A percentile compares a stretch with the other conserved stretches of the same genome.
These are phyloP conservation scores for Nakaseomyces sp. DNA, from an alignment of 1,139 yeast genomes.

Conservation along the genomic window DNA sequence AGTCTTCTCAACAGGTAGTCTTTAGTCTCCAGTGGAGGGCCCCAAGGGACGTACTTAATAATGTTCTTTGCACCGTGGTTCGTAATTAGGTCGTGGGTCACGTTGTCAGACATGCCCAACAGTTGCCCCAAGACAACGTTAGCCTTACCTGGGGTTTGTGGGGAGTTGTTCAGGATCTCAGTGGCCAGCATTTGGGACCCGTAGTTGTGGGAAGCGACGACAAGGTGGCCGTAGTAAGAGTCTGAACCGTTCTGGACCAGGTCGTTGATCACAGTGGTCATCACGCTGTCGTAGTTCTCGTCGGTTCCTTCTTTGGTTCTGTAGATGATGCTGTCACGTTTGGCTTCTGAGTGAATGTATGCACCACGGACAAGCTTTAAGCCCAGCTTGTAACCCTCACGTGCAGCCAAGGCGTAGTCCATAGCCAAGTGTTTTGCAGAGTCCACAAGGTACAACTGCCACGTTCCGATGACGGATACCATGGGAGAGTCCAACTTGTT, in stretches of 20 bases:
- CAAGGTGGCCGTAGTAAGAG: constrained; percentile 68
- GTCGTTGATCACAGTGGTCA: constrained; percentile 53
- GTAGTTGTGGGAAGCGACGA: constrained; percentile 86
- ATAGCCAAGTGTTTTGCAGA: constrained; percentile 51
- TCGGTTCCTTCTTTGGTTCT: constrained; percentile 42
- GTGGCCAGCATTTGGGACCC: constrained; percentile 71
- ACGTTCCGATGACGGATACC: constrained; percentile 75
- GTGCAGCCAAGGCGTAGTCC: constrained; percentile 59
- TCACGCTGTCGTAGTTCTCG: constrained; percentile 60
- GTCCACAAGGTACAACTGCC: constrained; percentile 83
- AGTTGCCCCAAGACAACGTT: constrained; percentile 84
- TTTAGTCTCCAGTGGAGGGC: constrained; percentile 90
- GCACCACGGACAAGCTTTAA: constrained; percentile 97
- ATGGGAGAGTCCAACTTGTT: constrained; percentile 50
- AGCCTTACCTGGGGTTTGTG: constrained; percentile 36
- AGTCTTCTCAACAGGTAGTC: constrained; percentile 83
- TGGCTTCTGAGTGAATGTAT: constrained; percentile 80
- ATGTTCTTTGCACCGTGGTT: constrained; percentile 62
- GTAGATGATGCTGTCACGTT: constrained; percentile 60
- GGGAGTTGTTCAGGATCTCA: constrained; percentile 36
- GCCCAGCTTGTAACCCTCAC: constrained; percentile 65
- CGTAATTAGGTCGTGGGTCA: constrained; percentile 64
- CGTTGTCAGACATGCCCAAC: constrained; percentile 91
- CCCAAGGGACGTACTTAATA: constrained; percentile 96
- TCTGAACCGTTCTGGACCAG: constrained; percentile 43